phyloP scores from a whole-genome alignment of 176 grass and related monocot species.

The Themeda triandra region DNA sequence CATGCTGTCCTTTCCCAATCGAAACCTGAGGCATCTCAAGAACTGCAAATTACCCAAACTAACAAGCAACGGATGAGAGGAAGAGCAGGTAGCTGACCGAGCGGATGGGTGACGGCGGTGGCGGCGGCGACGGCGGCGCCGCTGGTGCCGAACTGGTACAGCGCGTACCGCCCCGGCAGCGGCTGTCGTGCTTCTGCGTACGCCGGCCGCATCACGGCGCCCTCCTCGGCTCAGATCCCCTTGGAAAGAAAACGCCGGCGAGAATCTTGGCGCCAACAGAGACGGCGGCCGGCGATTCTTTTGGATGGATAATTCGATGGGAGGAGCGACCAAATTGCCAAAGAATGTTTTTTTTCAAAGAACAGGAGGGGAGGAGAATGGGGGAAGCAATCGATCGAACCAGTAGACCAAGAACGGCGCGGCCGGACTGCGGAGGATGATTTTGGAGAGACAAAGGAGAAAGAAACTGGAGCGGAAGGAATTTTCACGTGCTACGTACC shows the following conservation, averaged over 20 bases:
- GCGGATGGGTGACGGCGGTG: conserved; percentile 74
- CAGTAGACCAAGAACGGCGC: not conserved
- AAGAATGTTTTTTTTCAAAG: not conserved
- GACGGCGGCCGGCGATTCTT: not conserved
- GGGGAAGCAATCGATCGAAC: not conserved
- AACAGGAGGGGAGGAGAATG: not conserved
- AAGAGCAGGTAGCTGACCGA: conserved; percentile 48
- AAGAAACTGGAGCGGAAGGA: too few relatives aligned
- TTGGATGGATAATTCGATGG: not conserved
- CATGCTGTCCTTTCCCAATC: not conserved
- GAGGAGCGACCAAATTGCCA: not conserved
- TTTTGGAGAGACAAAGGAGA: not conserved
- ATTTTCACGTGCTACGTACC: too few relatives aligned
- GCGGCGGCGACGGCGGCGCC: conserved; percentile 71
- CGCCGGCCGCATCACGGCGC: conserved; percentile 9
- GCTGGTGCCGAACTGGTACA: conserved; percentile 70
- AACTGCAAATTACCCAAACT: not conserved
- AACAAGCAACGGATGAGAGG: not conserved
- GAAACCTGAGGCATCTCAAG: not conserved
- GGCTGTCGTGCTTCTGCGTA: conserved; percentile 5
- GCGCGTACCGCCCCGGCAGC: conserved; percentile 35
- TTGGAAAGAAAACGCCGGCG: not conserved
- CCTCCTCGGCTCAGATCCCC: conserved; percentile 7
- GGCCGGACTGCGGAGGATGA: not conserved
- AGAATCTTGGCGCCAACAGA: not conserved